A percentile compares a stretch with the other conserved stretches of the same genome.
Evolutionary conservation across 495 filamentous ascomycete genomes (phyloP).

Genomic region (Pseudomonodictys pantanalensis): DNA sequence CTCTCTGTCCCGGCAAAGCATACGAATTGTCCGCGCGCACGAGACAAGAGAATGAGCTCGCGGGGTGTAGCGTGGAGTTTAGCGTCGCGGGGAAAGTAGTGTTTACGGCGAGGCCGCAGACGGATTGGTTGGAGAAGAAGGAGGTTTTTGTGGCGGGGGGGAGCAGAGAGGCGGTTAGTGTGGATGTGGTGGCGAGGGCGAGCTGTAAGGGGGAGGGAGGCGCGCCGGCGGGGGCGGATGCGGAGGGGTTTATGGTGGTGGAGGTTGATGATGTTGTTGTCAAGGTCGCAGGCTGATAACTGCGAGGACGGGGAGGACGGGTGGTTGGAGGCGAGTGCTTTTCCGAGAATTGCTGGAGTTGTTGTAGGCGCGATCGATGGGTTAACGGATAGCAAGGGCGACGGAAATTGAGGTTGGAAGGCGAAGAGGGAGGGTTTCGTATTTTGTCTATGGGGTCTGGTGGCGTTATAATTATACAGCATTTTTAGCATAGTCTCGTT

Average conservation of each 20-base stretch:
- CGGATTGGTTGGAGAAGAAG: background rate
- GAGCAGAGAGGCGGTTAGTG: slow-evolving; percentile 9
- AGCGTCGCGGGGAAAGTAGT: slow-evolving; percentile 4
- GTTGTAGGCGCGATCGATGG: too few relatives aligned
- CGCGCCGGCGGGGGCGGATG: background rate
- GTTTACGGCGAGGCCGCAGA: background rate
- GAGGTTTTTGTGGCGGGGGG: slow-evolving; percentile 5
- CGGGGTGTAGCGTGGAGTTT: slow-evolving; percentile 8
- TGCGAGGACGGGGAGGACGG: too few relatives aligned
- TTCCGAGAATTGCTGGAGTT: too few relatives aligned
- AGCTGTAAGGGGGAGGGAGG: slow-evolving; percentile 11
- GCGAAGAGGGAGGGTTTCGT: too few relatives aligned
- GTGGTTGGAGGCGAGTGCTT: too few relatives aligned
- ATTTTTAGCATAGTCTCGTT: too few relatives aligned
- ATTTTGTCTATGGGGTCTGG: too few relatives aligned
- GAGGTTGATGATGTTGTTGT: slow-evolving; percentile 24
- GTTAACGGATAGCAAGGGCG: too few relatives aligned
- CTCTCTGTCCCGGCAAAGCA: slow-evolving; percentile 25
- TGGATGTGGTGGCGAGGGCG: slow-evolving; percentile 8
- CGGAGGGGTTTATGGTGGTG: slow-evolving; percentile 5
- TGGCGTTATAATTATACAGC: too few relatives aligned
- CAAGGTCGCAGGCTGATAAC: too few relatives aligned
- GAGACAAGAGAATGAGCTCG: slow-evolving; percentile 2
- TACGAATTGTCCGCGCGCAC: slow-evolving; percentile 5
- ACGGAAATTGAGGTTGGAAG: too few relatives aligned